Percentiles rank a stretch among this genome's conserved stretches.
Conservation (phyloP, 1,139 yeast species). For the Lizanozyma gosingica region DNA sequence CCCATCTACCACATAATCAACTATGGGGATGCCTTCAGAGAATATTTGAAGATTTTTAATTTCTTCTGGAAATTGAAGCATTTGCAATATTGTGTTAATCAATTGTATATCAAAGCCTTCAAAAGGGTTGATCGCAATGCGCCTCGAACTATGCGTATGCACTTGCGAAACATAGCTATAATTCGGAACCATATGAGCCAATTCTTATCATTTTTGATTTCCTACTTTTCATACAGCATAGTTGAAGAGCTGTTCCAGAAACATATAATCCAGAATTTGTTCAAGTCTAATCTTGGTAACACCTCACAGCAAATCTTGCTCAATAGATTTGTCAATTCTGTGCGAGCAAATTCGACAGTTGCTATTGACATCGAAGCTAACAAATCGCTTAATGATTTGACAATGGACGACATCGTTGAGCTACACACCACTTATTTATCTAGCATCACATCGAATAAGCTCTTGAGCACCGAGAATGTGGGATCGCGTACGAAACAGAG, state of each 20-base stretch:
- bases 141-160: background rate
- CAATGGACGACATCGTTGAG: background rate
- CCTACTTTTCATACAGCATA: background rate
- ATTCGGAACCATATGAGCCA: background rate
- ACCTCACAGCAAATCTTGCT: background rate
- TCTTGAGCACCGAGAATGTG: background rate
- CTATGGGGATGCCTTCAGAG: slow-evolving; percentile 8
- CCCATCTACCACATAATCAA: slow-evolving; percentile 8
- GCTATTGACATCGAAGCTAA: background rate
- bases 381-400: background rate
- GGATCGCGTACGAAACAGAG: background rate
- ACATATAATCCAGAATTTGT: background rate
- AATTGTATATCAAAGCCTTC: background rate
- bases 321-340: background rate
- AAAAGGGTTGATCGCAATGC: background rate
- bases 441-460: background rate
- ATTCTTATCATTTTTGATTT: background rate
- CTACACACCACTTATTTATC: background rate
- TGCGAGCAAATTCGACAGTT: background rate
- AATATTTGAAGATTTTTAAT: slow-evolving; percentile 17
- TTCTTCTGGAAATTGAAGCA: slow-evolving; percentile 18
- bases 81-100: slow-evolving; percentile 6
- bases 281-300: background rate
- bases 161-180: background rate
- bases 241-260: background rate